phyloP scores from a whole-genome alignment of 208 protist genomes.

The Trypanosomatidae sp. region DNA sequence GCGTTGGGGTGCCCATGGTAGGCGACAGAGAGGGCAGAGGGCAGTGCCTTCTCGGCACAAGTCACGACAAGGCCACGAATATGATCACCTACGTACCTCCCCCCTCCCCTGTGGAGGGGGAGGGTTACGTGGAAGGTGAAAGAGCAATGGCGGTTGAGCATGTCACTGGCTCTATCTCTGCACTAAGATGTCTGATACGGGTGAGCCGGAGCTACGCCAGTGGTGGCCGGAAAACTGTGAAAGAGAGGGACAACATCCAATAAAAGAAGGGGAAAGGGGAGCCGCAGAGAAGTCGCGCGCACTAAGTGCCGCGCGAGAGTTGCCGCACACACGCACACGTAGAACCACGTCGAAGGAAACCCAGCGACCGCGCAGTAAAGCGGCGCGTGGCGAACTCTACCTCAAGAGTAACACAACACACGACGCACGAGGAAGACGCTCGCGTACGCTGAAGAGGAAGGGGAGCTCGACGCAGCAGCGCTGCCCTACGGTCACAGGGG shows the following conservation, averaged over 20 bases:
- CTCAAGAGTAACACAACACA: neutral
- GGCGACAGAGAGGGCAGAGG: neutral
- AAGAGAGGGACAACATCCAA: slow-evolving; percentile 15
- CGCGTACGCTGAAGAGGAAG: neutral
- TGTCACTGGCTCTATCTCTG: neutral
- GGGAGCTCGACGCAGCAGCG: neutral
- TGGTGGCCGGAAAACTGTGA: slow-evolving; percentile 12
- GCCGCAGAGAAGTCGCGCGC: neutral
- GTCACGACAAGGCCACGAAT: neutral
- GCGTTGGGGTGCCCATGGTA: neutral
- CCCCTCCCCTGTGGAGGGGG: neutral
- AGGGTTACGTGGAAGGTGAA: neutral
- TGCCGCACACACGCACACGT: neutral
- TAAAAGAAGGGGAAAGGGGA: slow-evolving; percentile 1
- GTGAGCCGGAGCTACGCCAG: neutral
- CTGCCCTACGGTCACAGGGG: neutral
- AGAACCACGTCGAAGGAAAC: neutral
- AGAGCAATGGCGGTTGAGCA: neutral
- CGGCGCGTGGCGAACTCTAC: neutral
- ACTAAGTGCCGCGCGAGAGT: neutral
- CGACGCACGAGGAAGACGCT: neutral
- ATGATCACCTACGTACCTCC: neutral
- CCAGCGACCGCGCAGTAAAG: neutral
- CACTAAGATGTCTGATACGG: slow-evolving; percentile 3
- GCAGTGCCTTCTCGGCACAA: neutral